Base-by-base conservation (phyloP, 2,329 filamentous ascomycete species). In the Scopulariopsis brevicaulis region DNA sequence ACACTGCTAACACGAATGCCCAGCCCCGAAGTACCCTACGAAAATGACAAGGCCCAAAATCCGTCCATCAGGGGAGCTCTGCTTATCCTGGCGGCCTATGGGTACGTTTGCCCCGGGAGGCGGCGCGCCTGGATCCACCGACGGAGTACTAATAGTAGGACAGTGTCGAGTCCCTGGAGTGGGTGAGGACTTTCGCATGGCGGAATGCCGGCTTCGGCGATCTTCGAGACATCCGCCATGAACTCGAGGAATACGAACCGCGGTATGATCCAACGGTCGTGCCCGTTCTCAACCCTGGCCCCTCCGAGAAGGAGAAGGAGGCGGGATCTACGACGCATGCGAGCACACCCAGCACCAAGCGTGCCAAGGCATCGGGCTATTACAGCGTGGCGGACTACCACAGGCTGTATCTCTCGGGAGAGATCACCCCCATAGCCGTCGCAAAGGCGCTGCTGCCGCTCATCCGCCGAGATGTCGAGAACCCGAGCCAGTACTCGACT, bases 131-230 rank as follows among this genome's bases (percentile, higher is more conserved):
- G 20, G 22, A 50, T 40, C 22, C n/a, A 22, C n/a, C 43, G 7
- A 22, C 6, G 22, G 22, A 22, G 46, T 22, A 20, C 46, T 50
- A 24, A 50, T 20, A 24, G 6, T 24, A 22, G 52, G 25, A 43
- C 62, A 82, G 79, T 12, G 75, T 87, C 63, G 77, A 83, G 52
- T 78, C 75, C 55, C 65, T 85, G 18, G 72, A 74, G 22, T 74
- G 80, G 54, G 60, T 86, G 10, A 78, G 83, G 54, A 74, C 74
- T 59, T 66, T 76, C 56, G 75, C 86, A 62, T 89, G 83, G 82
- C 71, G 71, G 46, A 85, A 85, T 67, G 83, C 84, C 22, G 84
- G 84, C 46, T 88, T 90, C 65, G 73, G 71, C 53, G 70, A 72
- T 4, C 72, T 89, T 48, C 80, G 81, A 53, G 71, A 77, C 40